phyloP scores from a whole-genome alignment of 1,284 basidiomycete species.

The Neotropicomus parvogracilis region DNA sequence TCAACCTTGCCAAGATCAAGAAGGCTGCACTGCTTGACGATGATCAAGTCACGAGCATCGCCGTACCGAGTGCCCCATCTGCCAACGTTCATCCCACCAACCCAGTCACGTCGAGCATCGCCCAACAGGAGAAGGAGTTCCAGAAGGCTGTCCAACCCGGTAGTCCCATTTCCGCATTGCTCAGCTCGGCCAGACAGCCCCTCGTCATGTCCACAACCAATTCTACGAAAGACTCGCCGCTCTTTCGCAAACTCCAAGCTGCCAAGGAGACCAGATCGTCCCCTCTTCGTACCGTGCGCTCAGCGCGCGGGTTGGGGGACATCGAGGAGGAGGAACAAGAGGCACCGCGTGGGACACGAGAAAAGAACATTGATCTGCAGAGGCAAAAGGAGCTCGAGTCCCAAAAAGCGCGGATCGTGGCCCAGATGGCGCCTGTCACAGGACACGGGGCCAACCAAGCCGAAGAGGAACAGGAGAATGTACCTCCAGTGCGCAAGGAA shows the following conservation, averaged over 20 bases:
- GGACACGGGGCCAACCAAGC: conserved; percentile 34
- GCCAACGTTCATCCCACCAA: conserved; percentile 34
- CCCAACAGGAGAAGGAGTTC: conserved; percentile 94
- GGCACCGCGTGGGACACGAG: conserved; percentile 35
- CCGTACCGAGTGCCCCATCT: conserved; percentile 34
- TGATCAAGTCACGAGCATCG: conserved; percentile 46
- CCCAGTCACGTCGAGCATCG: conserved; percentile 54
- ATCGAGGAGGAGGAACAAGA: conserved; percentile 49
- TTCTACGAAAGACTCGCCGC: conserved; percentile 48
- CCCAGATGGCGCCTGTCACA: conserved; percentile 75
- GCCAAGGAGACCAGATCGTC: conserved; percentile 37
- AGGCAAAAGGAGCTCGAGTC: conserved; percentile 73
- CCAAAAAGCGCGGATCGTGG: conserved; percentile 86
- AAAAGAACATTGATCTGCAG: conserved; percentile 47
- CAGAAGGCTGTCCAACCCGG: conserved; percentile 93
- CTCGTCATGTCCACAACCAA: conserved; percentile 64
- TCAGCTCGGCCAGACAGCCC: conserved; percentile 86
- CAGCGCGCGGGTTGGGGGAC: conserved; percentile 41
- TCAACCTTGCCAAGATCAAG: conserved; percentile 68
- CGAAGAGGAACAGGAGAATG: conserved; percentile 45
- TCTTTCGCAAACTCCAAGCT: conserved; percentile 54
- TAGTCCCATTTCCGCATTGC: conserved; percentile 88
- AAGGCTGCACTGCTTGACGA: conserved; percentile 59
- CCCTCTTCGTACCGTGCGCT: conserved; percentile 38
- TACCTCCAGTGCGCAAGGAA: conserved; percentile 37